Percentiles rank a stretch among this genome's conserved stretches.
Conservation (phyloP, 768 basidiomycete species). For the Candolleomyces eurysporus region DNA sequence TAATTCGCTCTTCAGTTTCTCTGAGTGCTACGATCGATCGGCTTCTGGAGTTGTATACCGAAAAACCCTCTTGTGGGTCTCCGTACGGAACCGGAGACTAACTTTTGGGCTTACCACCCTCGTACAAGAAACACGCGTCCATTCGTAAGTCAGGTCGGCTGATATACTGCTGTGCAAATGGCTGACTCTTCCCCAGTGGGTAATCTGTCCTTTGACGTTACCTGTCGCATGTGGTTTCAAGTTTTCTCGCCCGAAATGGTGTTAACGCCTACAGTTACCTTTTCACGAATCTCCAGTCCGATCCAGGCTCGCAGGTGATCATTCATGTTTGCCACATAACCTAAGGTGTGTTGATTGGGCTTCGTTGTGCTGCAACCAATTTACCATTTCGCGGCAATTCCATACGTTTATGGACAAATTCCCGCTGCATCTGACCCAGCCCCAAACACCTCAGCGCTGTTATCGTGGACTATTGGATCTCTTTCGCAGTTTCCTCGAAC, state of each 20-base stretch:
- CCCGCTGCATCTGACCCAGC: conserved; percentile 16
- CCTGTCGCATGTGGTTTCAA: conserved; percentile 37
- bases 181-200: conserved; percentile 23
- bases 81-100: conserved; percentile 46
- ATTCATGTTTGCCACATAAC: neutral
- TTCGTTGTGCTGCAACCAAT: conserved; percentile 16
- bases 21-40: conserved; percentile 20
- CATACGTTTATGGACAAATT: conserved; percentile 34
- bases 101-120: conserved; percentile 36
- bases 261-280: conserved; percentile 41
- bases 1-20: conserved; percentile 16
- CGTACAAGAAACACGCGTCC: conserved; percentile 31
- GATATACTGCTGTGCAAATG: neutral
- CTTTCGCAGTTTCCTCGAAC: conserved; percentile 32
- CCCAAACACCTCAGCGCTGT: conserved; percentile 20
- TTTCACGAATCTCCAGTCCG: conserved; percentile 38
- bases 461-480: conserved; percentile 44
- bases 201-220: conserved; percentile 38
- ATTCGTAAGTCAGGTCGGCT: conserved; percentile 19
- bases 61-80: conserved; percentile 39
- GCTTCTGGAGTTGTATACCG: conserved; percentile 39
- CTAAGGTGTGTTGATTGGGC: neutral
- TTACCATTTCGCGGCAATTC: conserved; percentile 30
- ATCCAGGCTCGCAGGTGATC: conserved; percentile 27
- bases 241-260: conserved; percentile 32